Evolutionary conservation across 441 rosid genomes (phyloP).

Genomic region (Manihot esculenta): DNA sequence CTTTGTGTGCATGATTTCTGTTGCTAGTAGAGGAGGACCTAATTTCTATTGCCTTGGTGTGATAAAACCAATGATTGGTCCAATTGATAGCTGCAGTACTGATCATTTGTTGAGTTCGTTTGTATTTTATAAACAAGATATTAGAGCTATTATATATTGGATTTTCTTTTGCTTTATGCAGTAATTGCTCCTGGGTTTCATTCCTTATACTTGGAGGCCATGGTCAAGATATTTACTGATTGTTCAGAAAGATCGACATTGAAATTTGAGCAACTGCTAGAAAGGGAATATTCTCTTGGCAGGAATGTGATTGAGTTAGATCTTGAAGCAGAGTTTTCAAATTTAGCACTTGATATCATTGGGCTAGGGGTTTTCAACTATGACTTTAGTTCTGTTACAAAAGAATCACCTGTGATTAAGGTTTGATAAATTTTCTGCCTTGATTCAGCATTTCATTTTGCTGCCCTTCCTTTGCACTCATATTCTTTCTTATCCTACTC

Average conservation of each 20-base stretch:
- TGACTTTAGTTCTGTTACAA: constrained; percentile 89
- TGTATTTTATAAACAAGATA: constrained; percentile 1
- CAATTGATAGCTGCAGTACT: not conserved
- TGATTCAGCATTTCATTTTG: constrained; percentile 13
- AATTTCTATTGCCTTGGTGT: not conserved
- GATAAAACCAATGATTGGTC: not conserved
- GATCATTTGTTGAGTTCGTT: not conserved
- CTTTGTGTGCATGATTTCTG: not conserved
- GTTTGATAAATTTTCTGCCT: constrained; percentile 33
- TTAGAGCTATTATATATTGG: not conserved
- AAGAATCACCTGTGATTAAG: constrained; percentile 96
- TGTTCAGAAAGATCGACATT: constrained; percentile 70
- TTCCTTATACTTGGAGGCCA: constrained; percentile 79
- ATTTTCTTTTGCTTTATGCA: constrained; percentile 31
- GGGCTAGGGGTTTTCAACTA: constrained; percentile 94
- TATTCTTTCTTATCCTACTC: not conserved
- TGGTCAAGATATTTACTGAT: constrained; percentile 77
- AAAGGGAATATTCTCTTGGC: constrained; percentile 39
- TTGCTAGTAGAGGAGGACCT: not conserved
- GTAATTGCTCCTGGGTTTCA: constrained; percentile 97
- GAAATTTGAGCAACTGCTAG: constrained; percentile 70
- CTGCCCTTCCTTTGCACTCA: not conserved
- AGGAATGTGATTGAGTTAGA: constrained; percentile 62
- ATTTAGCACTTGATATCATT: constrained; percentile 90
- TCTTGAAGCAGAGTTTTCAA: constrained; percentile 95